These are phyloP conservation scores for Dalbergia cochinchinensis DNA, from an alignment of 306 rosid genomes.

Conservation along the genomic window DNA sequence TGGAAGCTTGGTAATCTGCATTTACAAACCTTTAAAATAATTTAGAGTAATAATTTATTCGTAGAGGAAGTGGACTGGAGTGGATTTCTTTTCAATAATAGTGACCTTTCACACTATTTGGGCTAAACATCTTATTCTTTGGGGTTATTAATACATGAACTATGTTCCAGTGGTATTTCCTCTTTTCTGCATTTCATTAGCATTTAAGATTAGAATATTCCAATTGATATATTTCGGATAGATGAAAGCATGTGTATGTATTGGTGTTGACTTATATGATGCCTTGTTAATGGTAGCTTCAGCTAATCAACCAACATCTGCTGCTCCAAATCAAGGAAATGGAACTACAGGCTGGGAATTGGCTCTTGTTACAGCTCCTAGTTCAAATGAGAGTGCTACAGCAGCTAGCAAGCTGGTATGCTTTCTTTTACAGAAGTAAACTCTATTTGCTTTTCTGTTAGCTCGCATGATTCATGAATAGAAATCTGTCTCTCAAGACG, in stretches of 20 bases:
- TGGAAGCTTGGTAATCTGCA: conserved; percentile 24
- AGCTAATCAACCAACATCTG: conserved; percentile 72
- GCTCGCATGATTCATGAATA: conserved; percentile 1
- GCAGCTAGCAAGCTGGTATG: conserved; percentile 87
- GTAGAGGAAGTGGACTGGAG: neutral
- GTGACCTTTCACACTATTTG: conserved; percentile 28
- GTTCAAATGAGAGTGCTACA: conserved; percentile 84
- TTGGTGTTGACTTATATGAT: conserved; percentile 20
- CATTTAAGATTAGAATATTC: neutral
- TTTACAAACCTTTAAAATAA: neutral
- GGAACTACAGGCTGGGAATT: conserved; percentile 97
- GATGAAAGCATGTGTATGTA: conserved; percentile 7
- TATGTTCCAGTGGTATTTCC: conserved; percentile 7
- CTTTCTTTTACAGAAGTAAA: conserved; percentile 35
- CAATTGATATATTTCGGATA: conserved; percentile 24
- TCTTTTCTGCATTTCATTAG: conserved; percentile 10
- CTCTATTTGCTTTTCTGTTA: neutral
- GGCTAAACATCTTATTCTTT: neutral
- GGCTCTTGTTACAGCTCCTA: conserved; percentile 97
- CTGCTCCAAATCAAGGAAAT: conserved; percentile 69
- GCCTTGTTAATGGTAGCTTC: conserved; percentile 49
- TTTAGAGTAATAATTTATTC: conserved; percentile 14
- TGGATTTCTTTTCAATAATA: conserved; percentile 38
- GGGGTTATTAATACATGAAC: conserved; percentile 11
- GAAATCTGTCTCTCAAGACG: conserved; percentile 2